Percentiles rank a stretch among this genome's conserved stretches.
Evolutionary conservation across 495 filamentous ascomycete genomes (phyloP).

Genomic region (Aspergillus funiculosus): DNA sequence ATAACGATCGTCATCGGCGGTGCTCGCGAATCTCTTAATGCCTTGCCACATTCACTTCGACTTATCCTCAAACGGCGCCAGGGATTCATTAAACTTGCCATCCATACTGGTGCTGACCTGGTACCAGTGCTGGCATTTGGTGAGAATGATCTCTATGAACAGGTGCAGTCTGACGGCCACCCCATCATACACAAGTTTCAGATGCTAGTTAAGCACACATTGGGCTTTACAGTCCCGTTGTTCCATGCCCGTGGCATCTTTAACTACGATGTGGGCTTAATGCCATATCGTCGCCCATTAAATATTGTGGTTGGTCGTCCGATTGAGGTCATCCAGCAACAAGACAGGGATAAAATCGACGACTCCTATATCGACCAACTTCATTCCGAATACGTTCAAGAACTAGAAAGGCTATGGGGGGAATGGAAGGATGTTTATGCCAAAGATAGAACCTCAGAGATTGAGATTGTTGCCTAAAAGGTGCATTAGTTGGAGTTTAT

Average conservation of each 20-base stretch:
- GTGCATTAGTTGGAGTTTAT: background rate
- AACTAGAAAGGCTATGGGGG: conserved; percentile 80
- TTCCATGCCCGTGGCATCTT: conserved; percentile 90
- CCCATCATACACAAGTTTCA: conserved; percentile 71
- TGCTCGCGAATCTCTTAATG: conserved; percentile 84
- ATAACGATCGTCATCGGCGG: conserved; percentile 96
- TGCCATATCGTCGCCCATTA: conserved; percentile 84
- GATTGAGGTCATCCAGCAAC: conserved; percentile 60
- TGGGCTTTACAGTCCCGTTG: conserved; percentile 91
- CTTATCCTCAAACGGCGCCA: conserved; percentile 78
- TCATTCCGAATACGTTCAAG: conserved; percentile 70
- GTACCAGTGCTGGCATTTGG: conserved; percentile 90
- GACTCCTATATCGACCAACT: conserved; percentile 71
- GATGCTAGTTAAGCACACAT: conserved; percentile 68
- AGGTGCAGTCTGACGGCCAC: conserved; percentile 63
- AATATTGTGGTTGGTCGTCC: conserved; percentile 85
- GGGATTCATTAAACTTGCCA: conserved; percentile 88
- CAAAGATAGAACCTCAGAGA: conserved; percentile 59
- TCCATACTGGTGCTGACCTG: conserved; percentile 82
- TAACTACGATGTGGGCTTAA: conserved; percentile 93
- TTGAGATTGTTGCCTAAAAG: conserved; percentile 68
- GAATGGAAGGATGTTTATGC: conserved; percentile 84
- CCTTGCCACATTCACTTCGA: conserved; percentile 64
- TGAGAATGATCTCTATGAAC: conserved; percentile 94
- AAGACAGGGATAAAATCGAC: conserved; percentile 49